Conservation (phyloP, 495 filamentous ascomycete genomes). For the Tuber microsphaerosporum region DNA sequence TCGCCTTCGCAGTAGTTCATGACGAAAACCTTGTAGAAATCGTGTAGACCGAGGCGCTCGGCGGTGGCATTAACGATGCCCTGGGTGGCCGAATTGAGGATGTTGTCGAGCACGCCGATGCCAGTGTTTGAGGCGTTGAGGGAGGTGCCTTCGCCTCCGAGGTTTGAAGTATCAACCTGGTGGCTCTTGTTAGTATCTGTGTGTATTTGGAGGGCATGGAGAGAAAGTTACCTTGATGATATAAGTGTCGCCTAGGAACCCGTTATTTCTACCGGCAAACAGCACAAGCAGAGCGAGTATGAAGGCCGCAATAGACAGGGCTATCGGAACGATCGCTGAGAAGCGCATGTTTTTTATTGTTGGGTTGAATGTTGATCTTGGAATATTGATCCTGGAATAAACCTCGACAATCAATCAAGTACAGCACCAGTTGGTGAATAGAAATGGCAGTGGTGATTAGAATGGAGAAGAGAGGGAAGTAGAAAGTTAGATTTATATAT, state of each 20-base stretch:
- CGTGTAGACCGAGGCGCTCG: constrained; percentile 28
- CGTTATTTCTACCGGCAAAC: constrained; percentile 24
- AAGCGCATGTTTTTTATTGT: constrained; percentile 25
- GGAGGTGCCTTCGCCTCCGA: constrained; percentile 12
- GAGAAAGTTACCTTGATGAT: constrained; percentile 27
- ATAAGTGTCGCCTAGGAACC: constrained; percentile 32
- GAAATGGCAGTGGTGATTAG: neutral
- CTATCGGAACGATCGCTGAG: constrained; percentile 32
- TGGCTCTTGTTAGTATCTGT: neutral
- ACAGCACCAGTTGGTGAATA: neutral
- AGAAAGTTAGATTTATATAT: neutral
- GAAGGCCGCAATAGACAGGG: constrained; percentile 29
- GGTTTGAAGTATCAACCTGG: constrained; percentile 33
- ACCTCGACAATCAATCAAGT: neutral
- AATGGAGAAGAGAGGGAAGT: neutral
- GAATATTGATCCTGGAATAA: neutral
- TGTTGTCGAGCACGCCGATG: constrained; percentile 15
- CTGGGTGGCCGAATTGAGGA: constrained; percentile 1
- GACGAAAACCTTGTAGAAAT: constrained; percentile 34
- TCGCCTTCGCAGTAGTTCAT: constrained; percentile 36
- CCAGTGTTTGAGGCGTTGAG: constrained; percentile 25
- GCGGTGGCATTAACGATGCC: constrained; percentile 28
- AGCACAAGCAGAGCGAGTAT: constrained; percentile 29
- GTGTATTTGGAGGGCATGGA: neutral
- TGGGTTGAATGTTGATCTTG: neutral